Percentiles rank a stretch among this genome's conserved stretches.
These are phyloP conservation scores for Firmiana major DNA, from an alignment of 345 rosid genomes.

Conservation along the genomic window DNA sequence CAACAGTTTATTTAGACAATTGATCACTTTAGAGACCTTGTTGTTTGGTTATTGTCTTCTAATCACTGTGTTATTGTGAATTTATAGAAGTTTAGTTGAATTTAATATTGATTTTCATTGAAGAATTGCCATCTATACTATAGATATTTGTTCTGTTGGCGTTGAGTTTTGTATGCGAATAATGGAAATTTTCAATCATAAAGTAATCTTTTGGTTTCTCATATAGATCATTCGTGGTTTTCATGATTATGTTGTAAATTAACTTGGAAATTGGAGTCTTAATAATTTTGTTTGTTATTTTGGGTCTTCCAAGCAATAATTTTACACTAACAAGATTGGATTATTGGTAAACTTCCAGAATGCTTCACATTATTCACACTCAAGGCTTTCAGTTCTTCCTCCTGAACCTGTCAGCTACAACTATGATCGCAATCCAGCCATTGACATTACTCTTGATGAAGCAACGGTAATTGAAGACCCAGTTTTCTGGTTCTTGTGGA, in stretches of 20 bases:
- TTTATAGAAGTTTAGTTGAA: background rate
- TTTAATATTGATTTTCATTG: background rate
- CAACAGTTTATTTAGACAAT: background rate
- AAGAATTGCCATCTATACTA: too few relatives aligned
- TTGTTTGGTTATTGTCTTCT: background rate
- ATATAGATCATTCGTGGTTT: background rate
- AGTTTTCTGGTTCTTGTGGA: slow-evolving; percentile 8
- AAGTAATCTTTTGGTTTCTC: too few relatives aligned
- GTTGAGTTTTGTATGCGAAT: too few relatives aligned
- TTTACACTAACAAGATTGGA: background rate
- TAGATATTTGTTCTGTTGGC: too few relatives aligned
- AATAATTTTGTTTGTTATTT: background rate
- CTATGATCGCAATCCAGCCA: slow-evolving; percentile 63
- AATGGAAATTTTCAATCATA: too few relatives aligned
- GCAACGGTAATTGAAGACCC: background rate
- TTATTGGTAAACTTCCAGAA: slow-evolving; percentile 33
- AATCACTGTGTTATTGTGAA: too few relatives aligned
- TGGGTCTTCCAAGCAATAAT: background rate
- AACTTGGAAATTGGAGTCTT: background rate
- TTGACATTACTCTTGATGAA: slow-evolving; percentile 76
- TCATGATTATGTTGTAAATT: background rate
- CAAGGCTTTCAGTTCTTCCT: slow-evolving; percentile 87
- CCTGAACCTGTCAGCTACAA: slow-evolving; percentile 73
- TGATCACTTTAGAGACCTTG: background rate
- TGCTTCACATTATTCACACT: slow-evolving; percentile 58